Percentiles rank a stretch among this genome's conserved stretches.
Evolutionary conservation across 179 eudicot species (phyloP).

Genomic region (Dionaea muscipula): DNA sequence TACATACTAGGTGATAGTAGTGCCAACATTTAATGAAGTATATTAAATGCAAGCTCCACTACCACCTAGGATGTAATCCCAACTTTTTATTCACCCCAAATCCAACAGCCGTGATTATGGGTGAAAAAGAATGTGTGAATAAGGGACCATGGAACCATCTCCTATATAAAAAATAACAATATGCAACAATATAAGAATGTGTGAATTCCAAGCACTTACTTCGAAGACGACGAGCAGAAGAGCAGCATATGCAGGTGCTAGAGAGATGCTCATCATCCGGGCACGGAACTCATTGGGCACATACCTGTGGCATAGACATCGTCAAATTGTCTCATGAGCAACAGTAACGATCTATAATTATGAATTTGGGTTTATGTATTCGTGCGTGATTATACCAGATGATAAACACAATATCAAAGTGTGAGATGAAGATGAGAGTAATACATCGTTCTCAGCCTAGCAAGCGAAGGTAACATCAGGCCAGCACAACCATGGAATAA

Average conservation of each 20-base stretch:
- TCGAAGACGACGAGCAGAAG: slow-evolving; percentile 42
- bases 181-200: too few relatives aligned
- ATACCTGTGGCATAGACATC: slow-evolving; percentile 29
- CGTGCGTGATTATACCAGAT: not conserved
- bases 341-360: not conserved
- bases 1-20: too few relatives aligned
- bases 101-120: too few relatives aligned
- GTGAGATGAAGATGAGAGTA: slow-evolving; percentile 5
- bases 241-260: slow-evolving; percentile 71
- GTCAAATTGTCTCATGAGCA: not conserved
- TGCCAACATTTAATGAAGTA: too few relatives aligned
- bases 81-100: too few relatives aligned
- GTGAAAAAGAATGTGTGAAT: too few relatives aligned
- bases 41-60: too few relatives aligned
- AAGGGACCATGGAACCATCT: too few relatives aligned
- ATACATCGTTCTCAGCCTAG: slow-evolving; percentile 79
- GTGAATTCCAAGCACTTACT: slow-evolving; percentile 21
- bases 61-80: too few relatives aligned
- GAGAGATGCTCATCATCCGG: slow-evolving; percentile 68
- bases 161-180: too few relatives aligned
- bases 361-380: not conserved
- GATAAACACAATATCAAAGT: not conserved
- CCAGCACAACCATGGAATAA: slow-evolving; percentile 64
- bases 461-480: slow-evolving; percentile 71
- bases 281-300: slow-evolving; percentile 86